Percentiles rank a stretch among this genome's conserved stretches.
These are phyloP conservation scores for Fusarium miscanthi DNA, from an alignment of 2,329 filamentous ascomycete species.

Conservation along the genomic window DNA sequence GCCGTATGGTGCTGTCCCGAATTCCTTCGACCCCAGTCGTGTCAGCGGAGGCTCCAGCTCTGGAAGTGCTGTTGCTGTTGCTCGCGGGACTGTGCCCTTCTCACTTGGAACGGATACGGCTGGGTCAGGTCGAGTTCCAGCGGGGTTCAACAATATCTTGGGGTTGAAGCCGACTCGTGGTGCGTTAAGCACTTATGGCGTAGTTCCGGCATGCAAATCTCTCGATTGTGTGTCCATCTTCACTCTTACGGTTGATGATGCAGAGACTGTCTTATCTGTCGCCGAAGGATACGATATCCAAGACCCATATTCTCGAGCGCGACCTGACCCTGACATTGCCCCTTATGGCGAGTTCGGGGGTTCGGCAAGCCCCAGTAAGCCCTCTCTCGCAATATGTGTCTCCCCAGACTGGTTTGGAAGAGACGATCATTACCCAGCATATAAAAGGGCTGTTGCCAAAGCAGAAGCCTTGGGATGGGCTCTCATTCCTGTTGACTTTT, in stretches of 20 bases:
- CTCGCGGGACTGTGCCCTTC: conserved; percentile 64
- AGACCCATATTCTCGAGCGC: conserved; percentile 63
- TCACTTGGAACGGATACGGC: conserved; percentile 68
- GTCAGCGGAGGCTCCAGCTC: conserved; percentile 66
- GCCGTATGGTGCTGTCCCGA: conserved; percentile 67
- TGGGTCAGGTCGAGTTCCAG: conserved; percentile 65
- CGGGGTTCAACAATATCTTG: conserved; percentile 64
- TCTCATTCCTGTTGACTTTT: conserved; percentile 59
- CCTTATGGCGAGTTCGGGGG: conserved; percentile 46
- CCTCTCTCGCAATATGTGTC: conserved; percentile 55
- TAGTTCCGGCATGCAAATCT: conserved; percentile 66
- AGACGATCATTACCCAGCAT: conserved; percentile 54
- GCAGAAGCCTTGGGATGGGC: conserved; percentile 55
- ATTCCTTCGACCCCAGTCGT: conserved; percentile 56
- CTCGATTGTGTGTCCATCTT: conserved; percentile 69
- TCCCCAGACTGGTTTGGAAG: conserved; percentile 52
- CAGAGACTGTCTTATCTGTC: conserved; percentile 60
- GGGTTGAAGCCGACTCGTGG: conserved; percentile 65
- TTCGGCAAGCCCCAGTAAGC: conserved; percentile 27
- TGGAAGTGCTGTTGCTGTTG: conserved; percentile 67
- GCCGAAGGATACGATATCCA: conserved; percentile 60
- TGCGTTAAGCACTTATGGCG: conserved; percentile 60
- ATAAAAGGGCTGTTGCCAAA: conserved; percentile 55
- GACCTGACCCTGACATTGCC: conserved; percentile 18
- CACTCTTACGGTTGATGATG: conserved; percentile 61